phyloP scores from a whole-genome alignment of 179 eudicot genomes.

The Silene vulgaris region DNA sequence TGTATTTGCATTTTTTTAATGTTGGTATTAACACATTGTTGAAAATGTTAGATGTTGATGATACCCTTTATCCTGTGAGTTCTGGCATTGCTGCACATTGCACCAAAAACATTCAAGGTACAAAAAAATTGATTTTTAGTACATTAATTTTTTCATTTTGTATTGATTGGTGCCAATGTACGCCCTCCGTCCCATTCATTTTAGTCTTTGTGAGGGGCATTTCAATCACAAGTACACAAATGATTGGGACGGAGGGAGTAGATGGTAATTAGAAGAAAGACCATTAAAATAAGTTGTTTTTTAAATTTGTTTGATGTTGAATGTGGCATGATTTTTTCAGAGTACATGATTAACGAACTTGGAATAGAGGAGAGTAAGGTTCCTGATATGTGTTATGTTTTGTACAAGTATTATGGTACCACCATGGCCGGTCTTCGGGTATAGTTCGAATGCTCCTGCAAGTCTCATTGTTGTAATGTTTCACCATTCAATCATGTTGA shows the following conservation, averaged over 20 bases:
- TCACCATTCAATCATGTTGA: not conserved
- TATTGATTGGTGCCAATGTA: not conserved
- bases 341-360: conserved; percentile 70
- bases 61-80: conserved; percentile 78
- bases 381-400: conserved; percentile 46
- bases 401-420: conserved; percentile 85
- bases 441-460: conserved; percentile 10
- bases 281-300: not conserved
- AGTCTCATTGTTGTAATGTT: not conserved
- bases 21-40: not conserved
- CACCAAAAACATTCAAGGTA: conserved; percentile 72
- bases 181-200: no score
- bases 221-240: no score
- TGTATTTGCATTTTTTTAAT: not conserved
- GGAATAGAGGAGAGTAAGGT: conserved; percentile 59
- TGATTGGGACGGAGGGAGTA: no score
- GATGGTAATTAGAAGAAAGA: no score
- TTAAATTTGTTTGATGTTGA: not conserved
- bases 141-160: not conserved
- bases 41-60: conserved; percentile 71
- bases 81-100: conserved; percentile 60
- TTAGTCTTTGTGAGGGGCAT: no score
- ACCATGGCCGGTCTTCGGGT: conserved; percentile 97
- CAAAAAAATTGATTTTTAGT: not conserved
- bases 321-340: conserved; percentile 26